Conservation (phyloP, 805 yeast genomes). For the Kodamaea sagamina region DNA sequence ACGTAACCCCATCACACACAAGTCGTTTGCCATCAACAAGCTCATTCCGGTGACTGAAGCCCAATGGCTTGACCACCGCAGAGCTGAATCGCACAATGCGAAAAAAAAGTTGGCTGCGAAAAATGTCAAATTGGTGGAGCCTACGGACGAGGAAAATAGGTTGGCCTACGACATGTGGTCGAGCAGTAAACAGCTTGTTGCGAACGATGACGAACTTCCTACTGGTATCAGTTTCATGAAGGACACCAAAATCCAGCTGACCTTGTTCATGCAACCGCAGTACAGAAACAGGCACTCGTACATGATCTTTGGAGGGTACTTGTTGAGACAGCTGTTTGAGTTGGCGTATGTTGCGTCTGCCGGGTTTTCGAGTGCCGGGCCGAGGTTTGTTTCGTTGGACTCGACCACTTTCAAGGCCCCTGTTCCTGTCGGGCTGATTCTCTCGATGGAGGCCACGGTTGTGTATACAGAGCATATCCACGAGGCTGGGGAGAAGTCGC, state of each 20-base stretch:
- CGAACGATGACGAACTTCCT: constrained; percentile 41
- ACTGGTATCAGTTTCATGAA: constrained; percentile 62
- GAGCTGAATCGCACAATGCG: constrained; percentile 89
- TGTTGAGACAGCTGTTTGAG: constrained; percentile 90
- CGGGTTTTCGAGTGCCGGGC: constrained; percentile 79
- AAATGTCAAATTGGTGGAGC: constrained; percentile 58
- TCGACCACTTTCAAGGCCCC: constrained; percentile 92
- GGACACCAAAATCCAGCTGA: constrained; percentile 69
- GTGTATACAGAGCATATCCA: constrained; percentile 84
- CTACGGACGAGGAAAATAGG: constrained; percentile 67
- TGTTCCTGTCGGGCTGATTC: constrained; percentile 91
- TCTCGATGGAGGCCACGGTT: constrained; percentile 78
- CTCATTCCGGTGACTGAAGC: constrained; percentile 71
- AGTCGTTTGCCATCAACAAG: constrained; percentile 81
- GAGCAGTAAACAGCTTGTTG: constrained; percentile 35
- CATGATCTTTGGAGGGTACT: constrained; percentile 94
- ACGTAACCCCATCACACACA: constrained; percentile 89
- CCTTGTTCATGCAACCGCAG: constrained; percentile 94
- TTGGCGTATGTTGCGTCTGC: constrained; percentile 93
- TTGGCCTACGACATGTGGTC: constrained; percentile 80
- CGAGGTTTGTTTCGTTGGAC: constrained; percentile 87
- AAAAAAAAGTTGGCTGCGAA: constrained; percentile 79
- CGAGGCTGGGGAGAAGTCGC: constrained; percentile 23
- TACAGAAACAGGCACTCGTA: constrained; percentile 92
- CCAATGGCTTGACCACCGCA: constrained; percentile 80